A percentile compares a stretch with the other conserved stretches of the same genome.
These are phyloP conservation scores for Coemansia sp. DNA, from an alignment of 192 early-diverging fungal species.

Conservation along the genomic window DNA sequence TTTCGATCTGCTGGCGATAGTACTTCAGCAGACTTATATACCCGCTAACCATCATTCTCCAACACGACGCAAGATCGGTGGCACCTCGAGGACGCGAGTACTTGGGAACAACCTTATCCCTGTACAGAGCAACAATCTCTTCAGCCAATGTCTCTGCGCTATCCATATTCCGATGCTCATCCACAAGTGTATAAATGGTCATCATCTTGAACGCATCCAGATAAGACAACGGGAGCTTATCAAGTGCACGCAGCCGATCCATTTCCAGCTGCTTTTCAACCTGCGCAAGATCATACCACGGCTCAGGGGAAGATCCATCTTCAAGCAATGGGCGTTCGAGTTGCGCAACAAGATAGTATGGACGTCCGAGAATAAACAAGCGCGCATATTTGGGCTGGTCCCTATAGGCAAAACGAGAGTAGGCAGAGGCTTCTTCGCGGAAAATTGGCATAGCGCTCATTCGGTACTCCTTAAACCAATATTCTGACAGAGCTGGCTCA, in stretches of 20 bases:
- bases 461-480: conserved; percentile 50
- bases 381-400: conserved; percentile 19
- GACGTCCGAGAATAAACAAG: conserved; percentile 23
- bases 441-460: conserved; percentile 52
- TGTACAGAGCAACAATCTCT: conserved; percentile 24
- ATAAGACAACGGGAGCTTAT: conserved; percentile 42
- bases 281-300: conserved; percentile 36
- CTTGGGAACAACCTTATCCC: conserved; percentile 21
- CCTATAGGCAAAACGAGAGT: conserved; percentile 21
- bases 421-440: conserved; percentile 42
- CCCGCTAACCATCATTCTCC: conserved; percentile 39
- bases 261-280: conserved; percentile 45
- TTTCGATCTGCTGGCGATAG: conserved; percentile 11
- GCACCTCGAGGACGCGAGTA: conserved; percentile 19
- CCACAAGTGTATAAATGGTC: conserved; percentile 32
- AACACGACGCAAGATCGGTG: conserved; percentile 22
- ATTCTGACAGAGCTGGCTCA: conserved; percentile 25
- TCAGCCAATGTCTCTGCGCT: conserved; percentile 31
- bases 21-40: conserved; percentile 16
- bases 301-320: neutral
- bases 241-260: conserved; percentile 45
- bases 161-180: conserved; percentile 45
- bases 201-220: conserved; percentile 33
- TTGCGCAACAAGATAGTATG: conserved; percentile 34
- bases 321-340: conserved; percentile 6